A percentile compares a stretch with the other conserved stretches of the same genome.
phyloP scores from a whole-genome alignment of 108 stramenopile species.

The Cyclostephanos tholiformis region DNA sequence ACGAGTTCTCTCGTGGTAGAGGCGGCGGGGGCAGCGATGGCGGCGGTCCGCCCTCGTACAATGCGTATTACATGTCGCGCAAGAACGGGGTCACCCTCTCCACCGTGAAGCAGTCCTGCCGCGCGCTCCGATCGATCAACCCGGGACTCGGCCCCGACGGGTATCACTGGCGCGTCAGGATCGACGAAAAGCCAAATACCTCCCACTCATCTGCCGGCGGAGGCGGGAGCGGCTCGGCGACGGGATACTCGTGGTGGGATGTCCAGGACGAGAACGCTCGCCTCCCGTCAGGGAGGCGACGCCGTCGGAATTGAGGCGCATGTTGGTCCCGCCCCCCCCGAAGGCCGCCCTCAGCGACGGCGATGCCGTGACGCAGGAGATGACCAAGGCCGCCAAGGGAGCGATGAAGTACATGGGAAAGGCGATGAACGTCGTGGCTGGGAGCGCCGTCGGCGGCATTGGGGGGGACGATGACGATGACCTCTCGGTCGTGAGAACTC shows the following conservation, averaged over 20 bases:
- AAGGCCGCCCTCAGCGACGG: constrained; percentile 2
- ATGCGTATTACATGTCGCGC: constrained; percentile 75
- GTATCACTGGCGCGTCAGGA: constrained; percentile 86
- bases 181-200: constrained; percentile 70
- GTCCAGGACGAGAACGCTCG: constrained; percentile 87
- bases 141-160: constrained; percentile 64
- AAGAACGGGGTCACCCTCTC: constrained; percentile 62
- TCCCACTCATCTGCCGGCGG: constrained; percentile 13
- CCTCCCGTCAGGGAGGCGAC: constrained; percentile 73
- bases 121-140: constrained; percentile 58
- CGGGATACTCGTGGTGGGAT: constrained; percentile 84
- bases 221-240: background rate
- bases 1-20: constrained; percentile 26
- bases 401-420: constrained; percentile 81
- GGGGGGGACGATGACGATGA: constrained; percentile 32
- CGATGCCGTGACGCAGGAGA: constrained; percentile 37
- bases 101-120: constrained; percentile 69
- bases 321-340: constrained; percentile 55
- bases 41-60: constrained; percentile 32
- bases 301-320: constrained; percentile 56
- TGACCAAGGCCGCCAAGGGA: constrained; percentile 79
- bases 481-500: constrained; percentile 53
- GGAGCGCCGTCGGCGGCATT: constrained; percentile 4
- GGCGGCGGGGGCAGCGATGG: constrained; percentile 8
- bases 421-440: constrained; percentile 65